Conservation (phyloP, 805 yeast species). For the Wickerhamomyces hampshirensis region DNA sequence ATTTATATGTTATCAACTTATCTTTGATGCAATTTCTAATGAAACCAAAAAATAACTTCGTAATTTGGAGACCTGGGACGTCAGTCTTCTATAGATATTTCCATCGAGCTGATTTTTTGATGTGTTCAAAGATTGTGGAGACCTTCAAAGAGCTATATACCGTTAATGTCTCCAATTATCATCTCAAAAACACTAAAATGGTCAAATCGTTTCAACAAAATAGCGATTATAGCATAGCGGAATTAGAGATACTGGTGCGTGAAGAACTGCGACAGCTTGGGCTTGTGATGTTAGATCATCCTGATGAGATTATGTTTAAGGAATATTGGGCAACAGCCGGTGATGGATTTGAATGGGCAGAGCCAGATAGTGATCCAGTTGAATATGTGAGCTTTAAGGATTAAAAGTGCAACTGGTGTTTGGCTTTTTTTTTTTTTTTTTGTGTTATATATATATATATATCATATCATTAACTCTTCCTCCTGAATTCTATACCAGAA, state of each 20-base stretch:
- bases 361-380: slow-evolving; percentile 11
- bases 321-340: slow-evolving; percentile 8
- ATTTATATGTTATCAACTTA: neutral
- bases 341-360: slow-evolving; percentile 13
- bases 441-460: too few species aligned
- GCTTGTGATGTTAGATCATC: slow-evolving; percentile 1
- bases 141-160: slow-evolving; percentile 5
- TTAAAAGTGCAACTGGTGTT: too few species aligned
- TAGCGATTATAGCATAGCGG: too few species aligned
- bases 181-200: neutral
- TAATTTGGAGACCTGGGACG: neutral
- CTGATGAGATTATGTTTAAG: slow-evolving; percentile 5
- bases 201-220: too few species aligned
- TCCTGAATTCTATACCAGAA: too few species aligned
- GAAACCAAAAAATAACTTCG: neutral
- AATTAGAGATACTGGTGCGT: too few species aligned
- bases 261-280: slow-evolving; percentile 3
- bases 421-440: too few species aligned
- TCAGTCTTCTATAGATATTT: neutral
- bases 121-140: slow-evolving; percentile 4
- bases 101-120: neutral
- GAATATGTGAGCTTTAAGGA: slow-evolving; percentile 4
- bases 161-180: slow-evolving; percentile 7
- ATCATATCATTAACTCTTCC: too few species aligned
- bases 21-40: neutral